phyloP scores from a whole-genome alignment of 1,284 basidiomycete species.

The Moniliophthora roreri region DNA sequence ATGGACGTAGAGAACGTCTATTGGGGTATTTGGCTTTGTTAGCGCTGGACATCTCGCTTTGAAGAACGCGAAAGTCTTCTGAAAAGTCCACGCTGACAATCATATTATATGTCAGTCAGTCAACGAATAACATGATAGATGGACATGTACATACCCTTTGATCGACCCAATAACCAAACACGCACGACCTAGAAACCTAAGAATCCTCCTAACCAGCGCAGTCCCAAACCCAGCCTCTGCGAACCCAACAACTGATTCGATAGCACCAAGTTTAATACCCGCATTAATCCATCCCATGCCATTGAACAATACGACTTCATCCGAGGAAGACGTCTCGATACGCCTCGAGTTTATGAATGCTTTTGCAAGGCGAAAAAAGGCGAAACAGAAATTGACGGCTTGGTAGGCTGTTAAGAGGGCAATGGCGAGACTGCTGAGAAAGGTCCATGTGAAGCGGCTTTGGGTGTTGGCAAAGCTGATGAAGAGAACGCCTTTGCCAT shows the following conservation, averaged over 20 bases:
- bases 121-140: constrained; percentile 3
- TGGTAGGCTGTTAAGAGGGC: constrained; percentile 58
- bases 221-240: constrained; percentile 49
- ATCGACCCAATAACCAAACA: constrained; percentile 58
- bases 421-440: constrained; percentile 48
- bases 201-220: constrained; percentile 52
- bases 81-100: constrained; percentile 38
- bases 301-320: constrained; percentile 51
- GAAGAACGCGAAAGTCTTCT: constrained; percentile 42
- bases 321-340: constrained; percentile 43
- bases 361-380: constrained; percentile 54
- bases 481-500: too few species aligned
- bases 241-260: constrained; percentile 69
- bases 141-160: constrained; percentile 53
- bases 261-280: constrained; percentile 58
- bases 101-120: neutral
- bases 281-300: constrained; percentile 64
- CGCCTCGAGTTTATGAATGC: constrained; percentile 50
- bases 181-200: constrained; percentile 54
- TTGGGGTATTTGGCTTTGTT: constrained; percentile 16
- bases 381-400: constrained; percentile 52
- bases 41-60: constrained; percentile 31
- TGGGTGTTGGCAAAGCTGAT: too few species aligned
- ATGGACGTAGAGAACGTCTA: constrained; percentile 37
- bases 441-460: constrained; percentile 9